These are phyloP conservation scores for Vaccinium vitisidaea DNA, from an alignment of 148 eudicot genomes.

Conservation along the genomic window DNA sequence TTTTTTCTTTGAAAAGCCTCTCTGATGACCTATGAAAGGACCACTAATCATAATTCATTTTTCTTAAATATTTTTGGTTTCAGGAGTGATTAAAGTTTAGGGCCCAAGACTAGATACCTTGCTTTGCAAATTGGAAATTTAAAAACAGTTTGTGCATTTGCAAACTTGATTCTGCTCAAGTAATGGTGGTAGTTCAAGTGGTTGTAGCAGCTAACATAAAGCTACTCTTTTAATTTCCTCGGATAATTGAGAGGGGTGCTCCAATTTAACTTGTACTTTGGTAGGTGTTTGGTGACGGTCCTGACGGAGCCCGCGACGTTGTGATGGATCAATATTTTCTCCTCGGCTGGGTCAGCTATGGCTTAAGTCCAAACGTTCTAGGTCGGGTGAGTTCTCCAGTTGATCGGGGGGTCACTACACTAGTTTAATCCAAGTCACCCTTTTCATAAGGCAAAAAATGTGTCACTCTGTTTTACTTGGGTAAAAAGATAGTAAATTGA, in stretches of 20 bases:
- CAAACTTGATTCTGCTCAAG: not conserved
- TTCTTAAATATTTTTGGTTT: not conserved
- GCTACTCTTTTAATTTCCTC: too few relatives aligned
- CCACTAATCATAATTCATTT: not conserved
- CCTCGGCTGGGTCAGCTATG: too few relatives aligned
- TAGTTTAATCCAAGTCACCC: too few relatives aligned
- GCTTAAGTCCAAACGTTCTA: too few relatives aligned
- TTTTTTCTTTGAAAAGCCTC: not conserved
- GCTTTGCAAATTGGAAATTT: not conserved
- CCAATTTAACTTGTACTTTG: too few relatives aligned
- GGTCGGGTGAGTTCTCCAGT: too few relatives aligned
- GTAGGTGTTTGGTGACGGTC: too few relatives aligned
- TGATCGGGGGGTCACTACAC: too few relatives aligned
- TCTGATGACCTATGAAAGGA: not conserved
- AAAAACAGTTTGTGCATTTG: not conserved
- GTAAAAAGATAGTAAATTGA: not conserved
- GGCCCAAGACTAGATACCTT: not conserved
- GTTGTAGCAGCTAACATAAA: too few relatives aligned
- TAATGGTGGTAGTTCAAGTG: not conserved
- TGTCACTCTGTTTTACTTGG: not conserved
- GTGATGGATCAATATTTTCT: too few relatives aligned
- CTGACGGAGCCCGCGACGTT: too few relatives aligned
- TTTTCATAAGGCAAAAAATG: not conserved
- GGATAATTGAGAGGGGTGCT: too few relatives aligned
- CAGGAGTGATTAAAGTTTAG: conserved; percentile 5